Conservation (phyloP, 495 filamentous ascomycete genomes). For the Aspergillus hancockii region DNA sequence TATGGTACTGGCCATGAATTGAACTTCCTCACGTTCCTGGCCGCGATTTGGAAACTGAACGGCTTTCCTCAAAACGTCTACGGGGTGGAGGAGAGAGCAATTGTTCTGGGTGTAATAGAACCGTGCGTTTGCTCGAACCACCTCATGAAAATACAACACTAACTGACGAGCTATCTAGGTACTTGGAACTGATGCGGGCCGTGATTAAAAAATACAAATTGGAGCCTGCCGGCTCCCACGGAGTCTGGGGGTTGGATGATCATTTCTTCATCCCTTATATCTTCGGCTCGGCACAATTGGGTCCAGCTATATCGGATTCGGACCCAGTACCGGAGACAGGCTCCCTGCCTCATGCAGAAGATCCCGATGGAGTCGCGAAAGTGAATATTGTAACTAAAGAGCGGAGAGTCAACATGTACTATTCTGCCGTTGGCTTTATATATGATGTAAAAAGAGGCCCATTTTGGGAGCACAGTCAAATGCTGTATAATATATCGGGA, state of each 20-base stretch:
- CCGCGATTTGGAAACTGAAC: conserved; percentile 84
- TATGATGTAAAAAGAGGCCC: conserved; percentile 96
- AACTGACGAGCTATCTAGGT: conserved; percentile 48
- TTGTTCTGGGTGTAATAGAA: conserved; percentile 80
- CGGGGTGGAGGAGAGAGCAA: conserved; percentile 67
- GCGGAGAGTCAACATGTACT: conserved; percentile 82
- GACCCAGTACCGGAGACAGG: conserved; percentile 73
- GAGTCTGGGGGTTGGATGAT: conserved; percentile 97
- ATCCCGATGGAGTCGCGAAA: conserved; percentile 69
- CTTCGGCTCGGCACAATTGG: conserved; percentile 85
- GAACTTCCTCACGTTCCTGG: conserved; percentile 90
- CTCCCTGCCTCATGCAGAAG: conserved; percentile 68
- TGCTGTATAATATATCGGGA: conserved; percentile 92
- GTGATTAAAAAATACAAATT: conserved; percentile 91
- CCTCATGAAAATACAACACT: not conserved
- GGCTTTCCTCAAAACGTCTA: conserved; percentile 58
- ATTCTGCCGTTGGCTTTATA: conserved; percentile 97
- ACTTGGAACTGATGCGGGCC: conserved; percentile 75
- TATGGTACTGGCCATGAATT: conserved; percentile 97
- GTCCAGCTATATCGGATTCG: conserved; percentile 65
- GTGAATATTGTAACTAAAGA: conserved; percentile 64
- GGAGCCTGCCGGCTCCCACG: conserved; percentile 91
- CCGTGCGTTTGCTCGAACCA: conserved; percentile 54
- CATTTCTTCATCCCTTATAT: conserved; percentile 98
- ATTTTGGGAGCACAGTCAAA: conserved; percentile 98